Base-by-base conservation (phyloP, 2,329 filamentous ascomycete genomes). In the Aspergillus terreus region DNA sequence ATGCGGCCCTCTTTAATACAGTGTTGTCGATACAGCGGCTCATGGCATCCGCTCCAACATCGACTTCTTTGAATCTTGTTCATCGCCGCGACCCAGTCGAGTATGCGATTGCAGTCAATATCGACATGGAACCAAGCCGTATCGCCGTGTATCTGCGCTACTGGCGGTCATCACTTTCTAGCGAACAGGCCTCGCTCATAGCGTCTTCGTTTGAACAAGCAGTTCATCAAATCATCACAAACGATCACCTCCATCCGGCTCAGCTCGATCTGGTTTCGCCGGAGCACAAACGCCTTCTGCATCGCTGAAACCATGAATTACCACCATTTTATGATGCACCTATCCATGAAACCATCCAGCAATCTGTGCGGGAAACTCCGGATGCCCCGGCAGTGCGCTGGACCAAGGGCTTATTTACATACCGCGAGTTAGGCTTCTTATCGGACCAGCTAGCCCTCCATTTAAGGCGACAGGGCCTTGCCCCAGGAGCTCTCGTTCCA, bases 401-500 rank as follows among this genome's bases (percentile, higher is more conserved):
- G 33, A 46, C 43, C 21, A 44, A 50, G 15, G 49, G 43, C 4
- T 9, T 6, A 4, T 42, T 46, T 19, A 46, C 49, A 11, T 50
- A 50, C 7, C 12, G 7, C 1, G 27, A 46, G 25, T 25, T 50
- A 11, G 49, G 46, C 25, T 2, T 15, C 4, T 30, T 23, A 9
- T 50, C 49, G 11, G 14, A 33, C 11, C 10, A 9, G 12, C 6
- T 50, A 12, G 49, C 43, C 9, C n/a, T 15, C 4, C n/a, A 50
- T 7, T 35, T 50, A 4, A 15, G 9, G 10, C 14, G 10, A 10
- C 17, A 10, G 19, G 6, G 3, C 21, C 23, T 50, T 19, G 15
- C 14, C 21, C 46, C 64, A 12, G 47, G 49, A 4, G 49, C 17
- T 41, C 9, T 51, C 25, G 49, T 56, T 11, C 44, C 49, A 9